phyloP scores from a whole-genome alignment of 352 stramenopile species.

The Phytopythium delawarense region DNA sequence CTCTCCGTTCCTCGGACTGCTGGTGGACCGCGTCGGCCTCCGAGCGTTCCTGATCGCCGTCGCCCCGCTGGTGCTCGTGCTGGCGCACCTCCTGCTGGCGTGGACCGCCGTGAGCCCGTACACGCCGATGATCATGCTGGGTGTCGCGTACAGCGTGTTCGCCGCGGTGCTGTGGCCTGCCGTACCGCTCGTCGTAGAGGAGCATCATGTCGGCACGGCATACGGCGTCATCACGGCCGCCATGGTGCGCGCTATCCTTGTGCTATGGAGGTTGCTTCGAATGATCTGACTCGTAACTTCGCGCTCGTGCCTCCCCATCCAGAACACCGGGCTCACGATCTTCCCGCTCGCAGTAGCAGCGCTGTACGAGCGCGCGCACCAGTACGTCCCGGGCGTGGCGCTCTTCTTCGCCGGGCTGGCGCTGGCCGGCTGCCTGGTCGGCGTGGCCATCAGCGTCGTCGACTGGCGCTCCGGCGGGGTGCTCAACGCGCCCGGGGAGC shows the following conservation, averaged over 20 bases:
- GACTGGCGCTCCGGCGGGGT: constrained; percentile 15
- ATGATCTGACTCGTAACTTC: not conserved
- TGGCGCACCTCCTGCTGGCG: constrained; percentile 85
- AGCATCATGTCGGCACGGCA: constrained; percentile 86
- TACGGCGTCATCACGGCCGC: constrained; percentile 94
- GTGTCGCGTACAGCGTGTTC: constrained; percentile 91
- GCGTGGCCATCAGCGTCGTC: constrained; percentile 30
- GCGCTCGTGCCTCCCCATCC: not conserved
- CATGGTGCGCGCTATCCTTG: constrained; percentile 36
- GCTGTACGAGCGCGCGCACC: constrained; percentile 30
- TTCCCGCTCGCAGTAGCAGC: constrained; percentile 54
- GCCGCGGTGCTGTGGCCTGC: constrained; percentile 91
- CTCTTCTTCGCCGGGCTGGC: constrained; percentile 49
- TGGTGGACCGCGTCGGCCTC: constrained; percentile 87
- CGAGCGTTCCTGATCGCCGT: constrained; percentile 78
- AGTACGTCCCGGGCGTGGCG: constrained; percentile 52
- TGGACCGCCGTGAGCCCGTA: constrained; percentile 72
- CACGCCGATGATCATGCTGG: constrained; percentile 86
- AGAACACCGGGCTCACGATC: constrained; percentile 64
- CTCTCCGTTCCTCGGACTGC: constrained; percentile 88
- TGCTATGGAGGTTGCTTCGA: not conserved
- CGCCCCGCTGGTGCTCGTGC: constrained; percentile 65
- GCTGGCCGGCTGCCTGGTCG: constrained; percentile 27
- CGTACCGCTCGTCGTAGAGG: constrained; percentile 87
- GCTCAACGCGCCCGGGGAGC: not conserved